Percentiles rank a stretch among this genome's conserved stretches.
These are phyloP conservation scores for Nigrospora osmanthi DNA, from an alignment of 2,329 filamentous ascomycete genomes.

Conservation along the genomic window DNA sequence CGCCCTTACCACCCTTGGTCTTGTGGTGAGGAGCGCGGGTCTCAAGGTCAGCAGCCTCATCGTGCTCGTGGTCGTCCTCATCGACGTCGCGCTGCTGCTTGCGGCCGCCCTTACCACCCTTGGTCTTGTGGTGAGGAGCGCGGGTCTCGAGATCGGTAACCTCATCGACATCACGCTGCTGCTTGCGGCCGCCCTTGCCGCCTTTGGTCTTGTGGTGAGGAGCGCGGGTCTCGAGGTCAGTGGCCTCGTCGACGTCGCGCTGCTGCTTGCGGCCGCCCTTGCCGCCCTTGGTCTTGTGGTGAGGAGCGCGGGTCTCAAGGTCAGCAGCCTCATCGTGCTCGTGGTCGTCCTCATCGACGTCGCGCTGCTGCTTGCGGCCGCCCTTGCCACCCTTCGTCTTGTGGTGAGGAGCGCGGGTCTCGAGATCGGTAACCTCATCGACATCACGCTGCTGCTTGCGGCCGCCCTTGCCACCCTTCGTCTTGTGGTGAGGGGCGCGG, in stretches of 20 bases:
- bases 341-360: constrained; percentile 3
- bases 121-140: constrained; percentile 1
- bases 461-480: neutral
- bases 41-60: neutral
- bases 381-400: constrained; percentile 9
- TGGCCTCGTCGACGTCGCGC: neutral
- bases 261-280: constrained; percentile 1
- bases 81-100: constrained; percentile 1
- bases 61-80: neutral
- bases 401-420: constrained; percentile 3
- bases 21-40: neutral
- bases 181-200: neutral
- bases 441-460: neutral
- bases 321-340: neutral
- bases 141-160: neutral
- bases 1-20: constrained; percentile 1
- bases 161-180: neutral
- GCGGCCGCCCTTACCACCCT: neutral
- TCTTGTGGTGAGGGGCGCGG: constrained; percentile 2
- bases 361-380: neutral
- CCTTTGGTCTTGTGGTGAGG: constrained; percentile 1
- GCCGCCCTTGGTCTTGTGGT: neutral
- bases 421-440: neutral
- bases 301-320: constrained; percentile 1
- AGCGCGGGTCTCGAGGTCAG: constrained; percentile 1